Percentiles rank a stretch among this genome's conserved stretches.
phyloP scores from a whole-genome alignment of 768 basidiomycete genomes.

The Kwoniella europaea region DNA sequence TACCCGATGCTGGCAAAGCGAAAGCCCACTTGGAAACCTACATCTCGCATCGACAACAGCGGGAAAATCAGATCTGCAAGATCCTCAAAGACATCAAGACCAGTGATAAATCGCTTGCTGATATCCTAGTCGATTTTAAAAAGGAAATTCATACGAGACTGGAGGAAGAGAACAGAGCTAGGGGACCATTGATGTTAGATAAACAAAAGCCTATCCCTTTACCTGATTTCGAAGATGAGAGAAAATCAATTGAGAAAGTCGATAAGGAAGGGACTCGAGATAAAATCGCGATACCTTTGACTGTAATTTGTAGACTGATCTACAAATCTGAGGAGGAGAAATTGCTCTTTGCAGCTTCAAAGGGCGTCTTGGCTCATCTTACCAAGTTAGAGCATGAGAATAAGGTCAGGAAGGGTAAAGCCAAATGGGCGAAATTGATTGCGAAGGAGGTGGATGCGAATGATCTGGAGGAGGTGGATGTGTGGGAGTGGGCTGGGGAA shows the following conservation, averaged over 20 bases:
- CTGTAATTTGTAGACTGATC: conserved; percentile 32
- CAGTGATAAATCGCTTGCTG: conserved; percentile 4
- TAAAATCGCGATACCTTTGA: conserved; percentile 19
- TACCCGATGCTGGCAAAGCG: conserved; percentile 63
- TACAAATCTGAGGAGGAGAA: conserved; percentile 44
- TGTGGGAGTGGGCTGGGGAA: conserved; percentile 29
- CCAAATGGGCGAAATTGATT: conserved; percentile 30
- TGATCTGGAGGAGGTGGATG: conserved; percentile 32
- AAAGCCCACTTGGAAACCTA: conserved; percentile 70
- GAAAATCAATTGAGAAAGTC: neutral
- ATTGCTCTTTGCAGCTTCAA: conserved; percentile 32
- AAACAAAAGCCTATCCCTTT: conserved; percentile 8
- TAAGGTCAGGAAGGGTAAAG: conserved; percentile 30
- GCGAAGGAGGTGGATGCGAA: conserved; percentile 23
- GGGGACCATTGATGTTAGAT: conserved; percentile 22
- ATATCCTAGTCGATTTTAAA: conserved; percentile 13
- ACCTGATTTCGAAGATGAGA: conserved; percentile 23
- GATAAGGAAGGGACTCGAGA: conserved; percentile 1
- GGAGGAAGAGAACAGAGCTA: conserved; percentile 17
- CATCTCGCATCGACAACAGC: conserved; percentile 76
- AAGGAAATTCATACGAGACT: conserved; percentile 21
- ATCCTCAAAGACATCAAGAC: conserved; percentile 22
- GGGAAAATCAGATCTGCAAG: conserved; percentile 76
- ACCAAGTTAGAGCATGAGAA: conserved; percentile 45
- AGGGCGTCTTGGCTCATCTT: conserved; percentile 34